Conservation (phyloP, 768 basidiomycete species). For the Daedaleopsis nitida region DNA sequence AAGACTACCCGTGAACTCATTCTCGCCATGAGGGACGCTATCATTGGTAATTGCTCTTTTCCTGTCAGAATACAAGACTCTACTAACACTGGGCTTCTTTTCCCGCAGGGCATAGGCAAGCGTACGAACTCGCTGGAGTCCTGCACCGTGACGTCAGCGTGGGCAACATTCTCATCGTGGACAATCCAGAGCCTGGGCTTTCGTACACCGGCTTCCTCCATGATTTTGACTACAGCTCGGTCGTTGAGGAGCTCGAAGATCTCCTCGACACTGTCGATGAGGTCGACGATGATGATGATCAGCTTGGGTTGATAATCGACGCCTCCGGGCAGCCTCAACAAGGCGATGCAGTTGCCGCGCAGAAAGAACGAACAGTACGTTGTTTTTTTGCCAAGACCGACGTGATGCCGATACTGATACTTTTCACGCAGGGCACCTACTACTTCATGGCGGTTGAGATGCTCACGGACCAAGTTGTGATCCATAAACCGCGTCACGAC, state of each 20-base stretch:
- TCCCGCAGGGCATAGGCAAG: conserved; percentile 12
- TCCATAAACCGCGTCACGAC: conserved; percentile 12
- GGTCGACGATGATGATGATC: too few species aligned
- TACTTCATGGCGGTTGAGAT: conserved; percentile 8
- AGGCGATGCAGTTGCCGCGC: too few species aligned
- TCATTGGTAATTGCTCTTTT: conserved; percentile 1
- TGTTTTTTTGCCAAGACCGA: too few species aligned
- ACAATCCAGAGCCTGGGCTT: not conserved
- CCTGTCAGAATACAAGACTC: too few species aligned
- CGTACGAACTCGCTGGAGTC: conserved; percentile 13
- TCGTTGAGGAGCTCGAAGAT: not conserved
- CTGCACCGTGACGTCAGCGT: conserved; percentile 24
- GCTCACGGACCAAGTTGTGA: not conserved
- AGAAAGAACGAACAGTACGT: conserved; percentile 8
- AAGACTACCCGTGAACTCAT: conserved; percentile 7
- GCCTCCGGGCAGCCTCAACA: too few species aligned
- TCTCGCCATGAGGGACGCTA: conserved; percentile 7
- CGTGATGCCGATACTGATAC: too few species aligned
- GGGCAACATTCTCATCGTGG: conserved; percentile 21
- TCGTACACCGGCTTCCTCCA: conserved; percentile 7
- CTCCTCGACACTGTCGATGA: not conserved
- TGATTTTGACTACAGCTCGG: conserved; percentile 8
- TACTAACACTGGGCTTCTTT: too few species aligned
- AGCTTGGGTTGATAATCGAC: too few species aligned
- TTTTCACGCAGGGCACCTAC: conserved; percentile 9